Evolutionary conservation across 208 protist genomes (phyloP).

Genomic region (Acanthamoeba healyi): DNA sequence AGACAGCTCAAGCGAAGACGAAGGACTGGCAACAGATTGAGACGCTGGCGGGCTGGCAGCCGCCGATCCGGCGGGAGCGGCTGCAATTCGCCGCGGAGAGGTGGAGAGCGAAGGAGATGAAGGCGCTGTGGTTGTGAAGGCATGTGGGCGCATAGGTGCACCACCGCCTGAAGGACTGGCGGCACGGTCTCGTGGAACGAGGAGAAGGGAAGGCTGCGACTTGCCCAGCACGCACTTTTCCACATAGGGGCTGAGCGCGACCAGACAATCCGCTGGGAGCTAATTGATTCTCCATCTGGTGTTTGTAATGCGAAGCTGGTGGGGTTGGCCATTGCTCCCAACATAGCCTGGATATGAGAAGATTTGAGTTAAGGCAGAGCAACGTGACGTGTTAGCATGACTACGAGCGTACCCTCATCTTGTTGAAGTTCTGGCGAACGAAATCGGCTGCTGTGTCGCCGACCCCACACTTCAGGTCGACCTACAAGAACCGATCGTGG

Average conservation of each 20-base stretch:
- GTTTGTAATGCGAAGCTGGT: neutral
- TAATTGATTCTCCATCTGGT: neutral
- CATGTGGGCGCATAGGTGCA: neutral
- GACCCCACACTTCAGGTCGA: neutral
- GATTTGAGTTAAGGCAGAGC: too few species aligned
- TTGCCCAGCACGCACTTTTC: neutral
- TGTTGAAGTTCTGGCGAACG: neutral
- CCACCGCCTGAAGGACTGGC: neutral
- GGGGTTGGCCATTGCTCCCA: neutral
- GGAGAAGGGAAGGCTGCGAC: neutral
- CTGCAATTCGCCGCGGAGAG: neutral
- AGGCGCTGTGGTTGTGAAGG: neutral
- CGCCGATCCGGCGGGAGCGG: neutral
- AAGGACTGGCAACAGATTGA: neutral
- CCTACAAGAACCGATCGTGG: neutral
- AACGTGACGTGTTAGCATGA: too few species aligned
- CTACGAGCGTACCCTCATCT: neutral
- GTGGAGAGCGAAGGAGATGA: neutral
- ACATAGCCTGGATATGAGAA: neutral
- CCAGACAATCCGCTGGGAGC: neutral
- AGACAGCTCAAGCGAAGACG: neutral
- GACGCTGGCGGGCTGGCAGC: neutral
- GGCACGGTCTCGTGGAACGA: neutral
- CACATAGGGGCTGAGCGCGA: neutral
- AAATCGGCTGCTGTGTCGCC: constrained; percentile 27